These are phyloP conservation scores for Volvox africanus DNA, from an alignment of 139 green algal species.

Conservation along the genomic window DNA sequence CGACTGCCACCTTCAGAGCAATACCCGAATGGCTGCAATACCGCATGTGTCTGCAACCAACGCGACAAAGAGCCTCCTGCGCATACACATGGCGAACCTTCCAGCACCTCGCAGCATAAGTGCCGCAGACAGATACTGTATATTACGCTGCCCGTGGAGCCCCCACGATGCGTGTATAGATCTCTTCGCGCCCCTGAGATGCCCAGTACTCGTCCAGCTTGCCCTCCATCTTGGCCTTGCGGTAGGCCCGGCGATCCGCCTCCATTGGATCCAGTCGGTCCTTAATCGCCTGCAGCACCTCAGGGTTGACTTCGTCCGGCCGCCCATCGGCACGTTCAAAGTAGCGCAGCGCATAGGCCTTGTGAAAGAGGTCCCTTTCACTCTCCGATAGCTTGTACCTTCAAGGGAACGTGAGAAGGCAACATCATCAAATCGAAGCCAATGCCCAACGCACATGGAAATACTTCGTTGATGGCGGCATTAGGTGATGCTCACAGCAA, in stretches of 20 bases:
- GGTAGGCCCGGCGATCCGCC: slow-evolving; percentile 58
- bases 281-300: slow-evolving; percentile 51
- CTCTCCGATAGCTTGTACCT: slow-evolving; percentile 63
- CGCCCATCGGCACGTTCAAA: slow-evolving; percentile 63
- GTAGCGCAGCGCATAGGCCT: slow-evolving; percentile 62
- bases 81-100: too few relatives aligned
- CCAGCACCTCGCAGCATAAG: too few relatives aligned
- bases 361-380: slow-evolving; percentile 46
- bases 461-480: too few relatives aligned
- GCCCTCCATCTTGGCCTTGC: slow-evolving; percentile 57
- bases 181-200: slow-evolving; percentile 5
- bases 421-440: too few relatives aligned
- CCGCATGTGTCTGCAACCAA: too few relatives aligned
- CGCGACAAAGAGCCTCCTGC: too few relatives aligned
- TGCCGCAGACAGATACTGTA: too few relatives aligned
- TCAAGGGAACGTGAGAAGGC: neutral
- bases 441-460: too few relatives aligned
- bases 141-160: neutral
- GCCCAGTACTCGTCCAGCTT: slow-evolving; percentile 59
- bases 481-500: too few relatives aligned
- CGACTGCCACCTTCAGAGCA: too few relatives aligned
- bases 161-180: slow-evolving; percentile 14
- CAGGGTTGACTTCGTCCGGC: slow-evolving; percentile 59
- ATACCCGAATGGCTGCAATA: too few relatives aligned
- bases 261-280: slow-evolving; percentile 67